Evolutionary conservation across 2,329 filamentous ascomycete genomes (phyloP), one percentile per base, ranked within the genome.

Genomic region (Colletotrichum orbiculare): DNA sequence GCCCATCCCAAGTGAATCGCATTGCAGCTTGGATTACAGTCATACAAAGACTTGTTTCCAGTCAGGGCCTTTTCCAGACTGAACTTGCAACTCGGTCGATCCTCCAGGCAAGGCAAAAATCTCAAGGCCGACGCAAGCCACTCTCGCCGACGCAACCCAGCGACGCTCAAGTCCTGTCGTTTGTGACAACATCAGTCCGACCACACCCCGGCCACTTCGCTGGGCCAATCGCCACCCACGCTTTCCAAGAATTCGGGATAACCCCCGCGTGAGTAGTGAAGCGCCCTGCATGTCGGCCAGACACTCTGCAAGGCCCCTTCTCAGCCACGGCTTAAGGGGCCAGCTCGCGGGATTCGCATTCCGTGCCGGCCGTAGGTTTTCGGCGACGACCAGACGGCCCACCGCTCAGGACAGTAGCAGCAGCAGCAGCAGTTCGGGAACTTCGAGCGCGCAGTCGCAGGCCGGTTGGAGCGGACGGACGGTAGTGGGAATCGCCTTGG

Each of bases 401-500:
- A 61, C 46, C 56, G 37, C 45, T 33, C 54, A 59, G 10, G 37
- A 35, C 41, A 39, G 41, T 50, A 38, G 25, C 25, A 25, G 25
- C 25, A 25, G 25, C 25, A 25, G 25, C 25, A 25, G 25, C 25
- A 25, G 52, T 39, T n/a, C 60, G 25, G 42, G 38, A 39, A 12
- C 47, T 46, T 45, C 54, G 37, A 17, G 42, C 37, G 25, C 60
- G n/a, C 43, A 53, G 37, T 39, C 55, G 43, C 68, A 68, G 34
- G 45, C 59, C 13, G 69, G 71, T 69, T 75, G 75, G 74, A 72
- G 72, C 8, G 68, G 77, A 5, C 69, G 73, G 33, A 74, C 73
- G 3, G 77, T 81, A 4, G 68, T 79, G 35, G 76, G 73, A 13
- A 71, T 81, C 34, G 79, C 79, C n/a, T 70, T 72, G 5, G 76